Conservation (phyloP, 306 rosid genomes). For the Prosopis cineraria region DNA sequence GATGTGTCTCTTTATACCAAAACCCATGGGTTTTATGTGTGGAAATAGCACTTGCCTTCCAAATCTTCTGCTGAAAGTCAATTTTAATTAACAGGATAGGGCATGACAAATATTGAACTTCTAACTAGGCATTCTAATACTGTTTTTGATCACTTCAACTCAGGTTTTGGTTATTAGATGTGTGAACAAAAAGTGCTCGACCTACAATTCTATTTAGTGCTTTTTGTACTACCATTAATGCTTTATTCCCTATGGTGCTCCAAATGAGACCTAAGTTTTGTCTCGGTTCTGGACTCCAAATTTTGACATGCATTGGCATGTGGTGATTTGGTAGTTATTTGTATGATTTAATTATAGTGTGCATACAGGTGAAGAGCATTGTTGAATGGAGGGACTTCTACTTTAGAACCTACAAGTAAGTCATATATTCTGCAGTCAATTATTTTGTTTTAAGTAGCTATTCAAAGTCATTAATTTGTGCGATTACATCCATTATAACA, state of each 20-base stretch:
- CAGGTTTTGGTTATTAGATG: not conserved
- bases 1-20: not conserved
- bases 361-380: constrained; percentile 81
- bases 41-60: not conserved
- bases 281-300: not conserved
- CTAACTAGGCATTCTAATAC: not conserved
- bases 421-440: constrained; percentile 28
- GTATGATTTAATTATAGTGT: constrained; percentile 8
- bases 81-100: not conserved
- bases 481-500: constrained; percentile 1
- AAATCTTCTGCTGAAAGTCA: not conserved
- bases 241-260: not conserved
- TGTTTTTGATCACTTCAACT: not conserved
- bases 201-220: not conserved
- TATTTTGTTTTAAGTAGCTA: constrained; percentile 22
- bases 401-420: constrained; percentile 75
- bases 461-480: constrained; percentile 16
- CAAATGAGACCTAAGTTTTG: not conserved
- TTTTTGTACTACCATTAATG: not conserved
- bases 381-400: constrained; percentile 96
- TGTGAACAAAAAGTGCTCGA: not conserved
- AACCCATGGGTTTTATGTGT: not conserved
- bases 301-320: not conserved
- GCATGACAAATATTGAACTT: not conserved
- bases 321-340: not conserved